Conservation (phyloP, 129 eudicot genomes). For the Flaveria sonorensis region DNA sequence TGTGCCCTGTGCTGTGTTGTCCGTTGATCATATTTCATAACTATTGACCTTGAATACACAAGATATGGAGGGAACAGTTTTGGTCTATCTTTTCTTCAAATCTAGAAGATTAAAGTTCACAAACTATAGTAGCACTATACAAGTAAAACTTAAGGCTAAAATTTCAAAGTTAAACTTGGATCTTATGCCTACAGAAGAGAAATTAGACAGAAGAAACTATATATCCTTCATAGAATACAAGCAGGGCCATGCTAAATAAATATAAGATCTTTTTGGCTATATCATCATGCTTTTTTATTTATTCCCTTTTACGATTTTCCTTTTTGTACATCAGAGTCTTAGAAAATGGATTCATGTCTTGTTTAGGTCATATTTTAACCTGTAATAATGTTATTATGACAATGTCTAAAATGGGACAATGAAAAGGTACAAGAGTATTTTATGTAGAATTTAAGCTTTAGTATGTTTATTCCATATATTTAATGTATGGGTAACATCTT, state of each 20-base stretch:
- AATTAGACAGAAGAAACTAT: neutral
- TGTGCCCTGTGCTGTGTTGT: neutral
- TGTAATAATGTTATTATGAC: too few relatives aligned
- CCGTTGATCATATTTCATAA: neutral
- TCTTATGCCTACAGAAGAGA: neutral
- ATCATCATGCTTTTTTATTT: neutral
- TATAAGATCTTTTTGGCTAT: neutral
- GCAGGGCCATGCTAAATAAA: neutral
- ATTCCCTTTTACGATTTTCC: neutral
- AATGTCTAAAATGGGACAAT: neutral
- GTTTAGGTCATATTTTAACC: neutral
- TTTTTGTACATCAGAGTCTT: neutral
- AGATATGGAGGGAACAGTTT: conserved; percentile 8
- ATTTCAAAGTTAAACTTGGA: neutral
- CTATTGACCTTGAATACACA: neutral
- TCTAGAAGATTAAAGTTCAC: neutral
- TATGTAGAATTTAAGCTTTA: neutral
- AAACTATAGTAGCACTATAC: neutral
- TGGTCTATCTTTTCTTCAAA: neutral
- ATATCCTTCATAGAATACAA: neutral
- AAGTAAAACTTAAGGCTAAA: neutral
- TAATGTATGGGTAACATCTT: neutral
- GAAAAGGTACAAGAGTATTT: neutral
- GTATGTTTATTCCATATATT: neutral
- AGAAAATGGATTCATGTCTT: neutral